A percentile compares a stretch with the other conserved stretches of the same genome.
Conservation (phyloP, 768 basidiomycete genomes). For the Ephemerocybe angulata region DNA sequence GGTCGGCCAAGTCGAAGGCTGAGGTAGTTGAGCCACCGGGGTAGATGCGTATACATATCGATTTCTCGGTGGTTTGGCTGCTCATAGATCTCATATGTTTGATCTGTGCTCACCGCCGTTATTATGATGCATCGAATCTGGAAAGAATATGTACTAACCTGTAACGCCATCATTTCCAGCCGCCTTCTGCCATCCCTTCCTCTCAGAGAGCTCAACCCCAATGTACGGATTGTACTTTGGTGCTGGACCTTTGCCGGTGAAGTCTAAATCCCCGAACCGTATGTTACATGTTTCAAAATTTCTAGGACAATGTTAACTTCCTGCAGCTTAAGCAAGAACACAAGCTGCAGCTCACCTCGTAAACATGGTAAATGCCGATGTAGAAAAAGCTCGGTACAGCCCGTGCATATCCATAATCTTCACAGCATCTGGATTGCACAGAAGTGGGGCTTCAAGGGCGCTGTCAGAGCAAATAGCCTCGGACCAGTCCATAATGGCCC, state of each 20-base stretch:
- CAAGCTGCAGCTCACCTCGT: slow-evolving; percentile 20
- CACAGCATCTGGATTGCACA: slow-evolving; percentile 5
- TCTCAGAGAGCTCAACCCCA: slow-evolving; percentile 18
- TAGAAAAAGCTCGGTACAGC: slow-evolving; percentile 25
- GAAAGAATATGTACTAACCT: slow-evolving; percentile 16
- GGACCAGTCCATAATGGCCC: slow-evolving; percentile 25
- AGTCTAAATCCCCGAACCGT: slow-evolving; percentile 18
- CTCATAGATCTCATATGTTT: slow-evolving; percentile 33
- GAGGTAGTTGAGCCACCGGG: slow-evolving; percentile 21
- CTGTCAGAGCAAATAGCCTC: slow-evolving; percentile 14
- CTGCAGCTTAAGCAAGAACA: not conserved
- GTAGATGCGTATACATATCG: slow-evolving; percentile 27
- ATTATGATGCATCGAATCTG: not conserved
- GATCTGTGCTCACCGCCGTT: slow-evolving; percentile 10
- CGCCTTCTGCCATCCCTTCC: slow-evolving; percentile 28
- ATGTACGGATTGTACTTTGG: slow-evolving; percentile 19
- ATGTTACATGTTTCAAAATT: slow-evolving; percentile 29
- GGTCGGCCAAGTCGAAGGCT: slow-evolving; percentile 14
- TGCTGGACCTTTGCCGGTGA: slow-evolving; percentile 9
- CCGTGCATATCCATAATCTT: slow-evolving; percentile 21
- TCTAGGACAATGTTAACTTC: slow-evolving; percentile 13
- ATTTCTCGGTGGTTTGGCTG: slow-evolving; percentile 26
- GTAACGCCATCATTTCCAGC: slow-evolving; percentile 20
- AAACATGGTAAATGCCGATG: slow-evolving; percentile 27
- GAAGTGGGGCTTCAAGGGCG: not conserved